Conservation (phyloP, 2,329 filamentous ascomycete species). For the Microdochium nivale region DNA sequence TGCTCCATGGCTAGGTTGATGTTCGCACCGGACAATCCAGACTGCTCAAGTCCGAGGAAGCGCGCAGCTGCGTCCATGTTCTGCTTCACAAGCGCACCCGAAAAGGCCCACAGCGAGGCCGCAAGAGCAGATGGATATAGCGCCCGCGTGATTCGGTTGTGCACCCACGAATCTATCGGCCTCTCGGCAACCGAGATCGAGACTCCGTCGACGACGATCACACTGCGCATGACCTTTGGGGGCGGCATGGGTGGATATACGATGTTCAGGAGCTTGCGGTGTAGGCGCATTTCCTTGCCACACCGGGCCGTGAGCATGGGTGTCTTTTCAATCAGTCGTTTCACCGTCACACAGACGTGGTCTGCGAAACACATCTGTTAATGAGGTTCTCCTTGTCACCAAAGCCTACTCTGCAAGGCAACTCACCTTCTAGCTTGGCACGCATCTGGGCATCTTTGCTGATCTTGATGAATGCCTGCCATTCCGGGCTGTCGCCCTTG, state of each 20-base stretch:
- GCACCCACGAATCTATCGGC: constrained; percentile 37
- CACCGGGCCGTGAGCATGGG: constrained; percentile 31
- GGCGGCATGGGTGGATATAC: constrained; percentile 51
- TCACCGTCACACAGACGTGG: constrained; percentile 17
- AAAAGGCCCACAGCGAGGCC: constrained; percentile 42
- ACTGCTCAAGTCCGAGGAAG: constrained; percentile 33
- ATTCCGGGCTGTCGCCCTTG: constrained; percentile 52
- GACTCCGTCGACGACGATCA: constrained; percentile 26
- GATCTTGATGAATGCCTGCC: constrained; percentile 50
- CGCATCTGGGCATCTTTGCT: constrained; percentile 41
- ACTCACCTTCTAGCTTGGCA: constrained; percentile 36
- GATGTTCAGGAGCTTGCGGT: constrained; percentile 51
- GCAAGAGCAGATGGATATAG: constrained; percentile 46
- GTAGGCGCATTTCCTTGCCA: constrained; percentile 39
- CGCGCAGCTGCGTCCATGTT: constrained; percentile 33
- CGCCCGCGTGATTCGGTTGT: constrained; percentile 34
- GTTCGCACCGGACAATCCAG: constrained; percentile 11
- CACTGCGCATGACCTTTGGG: constrained; percentile 30
- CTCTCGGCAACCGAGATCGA: constrained; percentile 36
- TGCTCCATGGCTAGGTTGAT: constrained; percentile 22
- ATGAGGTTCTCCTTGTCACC: too few relatives aligned
- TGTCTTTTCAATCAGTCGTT: constrained; percentile 30
- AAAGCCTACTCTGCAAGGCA: too few relatives aligned
- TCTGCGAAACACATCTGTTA: neutral
- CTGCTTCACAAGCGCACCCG: constrained; percentile 36